A percentile compares a stretch with the other conserved stretches of the same genome.
phyloP scores from a whole-genome alignment of 2,329 filamentous ascomycete genomes.

The Sclerotinia subarctica region DNA sequence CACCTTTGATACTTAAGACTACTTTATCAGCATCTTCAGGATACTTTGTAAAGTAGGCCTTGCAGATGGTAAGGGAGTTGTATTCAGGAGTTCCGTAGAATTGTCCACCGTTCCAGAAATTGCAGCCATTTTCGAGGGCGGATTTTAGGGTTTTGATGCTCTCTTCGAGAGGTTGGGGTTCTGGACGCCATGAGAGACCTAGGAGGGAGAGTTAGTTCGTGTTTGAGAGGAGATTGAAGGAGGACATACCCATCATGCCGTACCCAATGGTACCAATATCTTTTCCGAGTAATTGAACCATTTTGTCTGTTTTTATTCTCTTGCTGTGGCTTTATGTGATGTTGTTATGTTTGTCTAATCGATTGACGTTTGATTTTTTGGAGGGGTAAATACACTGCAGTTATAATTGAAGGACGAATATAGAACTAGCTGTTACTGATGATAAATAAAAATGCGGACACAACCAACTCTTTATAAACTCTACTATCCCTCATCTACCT shows the following conservation, averaged over 20 bases:
- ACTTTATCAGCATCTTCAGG: constrained; percentile 62
- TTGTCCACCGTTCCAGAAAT: constrained; percentile 61
- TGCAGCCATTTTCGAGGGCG: constrained; percentile 46
- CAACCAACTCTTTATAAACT: neutral
- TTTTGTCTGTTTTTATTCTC: constrained; percentile 18
- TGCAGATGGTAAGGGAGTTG: constrained; percentile 58
- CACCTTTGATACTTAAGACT: constrained; percentile 61
- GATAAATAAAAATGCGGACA: neutral
- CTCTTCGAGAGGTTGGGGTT: constrained; percentile 44
- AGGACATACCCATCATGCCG: constrained; percentile 30
- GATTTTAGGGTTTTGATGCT: constrained; percentile 55
- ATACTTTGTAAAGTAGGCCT: constrained; percentile 60
- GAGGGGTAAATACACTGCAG: neutral
- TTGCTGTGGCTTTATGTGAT: neutral
- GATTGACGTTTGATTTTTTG: neutral
- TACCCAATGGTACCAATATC: constrained; percentile 33
- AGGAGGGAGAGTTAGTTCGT: constrained; percentile 4
- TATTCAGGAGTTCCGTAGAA: constrained; percentile 60
- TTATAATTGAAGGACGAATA: neutral
- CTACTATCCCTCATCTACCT: no score
- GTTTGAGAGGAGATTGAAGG: neutral
- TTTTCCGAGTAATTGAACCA: constrained; percentile 34
- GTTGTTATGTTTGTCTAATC: neutral
- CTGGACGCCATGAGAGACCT: constrained; percentile 39
- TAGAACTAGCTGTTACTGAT: neutral